A percentile compares a stretch with the other conserved stretches of the same genome.
Evolutionary conservation across 2,329 filamentous ascomycete species (phyloP).

Genomic region (Diplodia mutila): DNA sequence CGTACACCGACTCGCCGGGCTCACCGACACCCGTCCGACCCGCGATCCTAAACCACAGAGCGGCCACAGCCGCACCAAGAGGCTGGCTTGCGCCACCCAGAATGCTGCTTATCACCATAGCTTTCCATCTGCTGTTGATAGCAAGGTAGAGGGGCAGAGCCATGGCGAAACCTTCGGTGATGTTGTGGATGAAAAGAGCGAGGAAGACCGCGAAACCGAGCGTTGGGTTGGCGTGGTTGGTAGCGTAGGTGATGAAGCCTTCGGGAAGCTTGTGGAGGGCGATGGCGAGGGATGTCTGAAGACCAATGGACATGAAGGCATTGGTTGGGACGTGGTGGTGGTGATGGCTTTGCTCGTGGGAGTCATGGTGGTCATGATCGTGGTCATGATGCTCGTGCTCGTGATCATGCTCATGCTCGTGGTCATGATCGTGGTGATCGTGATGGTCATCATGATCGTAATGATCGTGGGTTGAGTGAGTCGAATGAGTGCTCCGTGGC

Average conservation of each 20-base stretch:
- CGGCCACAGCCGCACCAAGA: constrained; percentile 80
- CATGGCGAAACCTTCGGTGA: constrained; percentile 95
- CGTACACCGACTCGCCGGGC: constrained; percentile 66
- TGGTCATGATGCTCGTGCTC: constrained; percentile 23
- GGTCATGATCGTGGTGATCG: constrained; percentile 27
- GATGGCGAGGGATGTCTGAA: constrained; percentile 94
- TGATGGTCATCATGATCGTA: constrained; percentile 26
- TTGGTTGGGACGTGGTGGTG: constrained; percentile 96
- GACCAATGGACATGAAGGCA: constrained; percentile 89
- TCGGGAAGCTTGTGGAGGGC: constrained; percentile 94
- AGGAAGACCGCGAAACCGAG: constrained; percentile 93
- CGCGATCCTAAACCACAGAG: constrained; percentile 80
- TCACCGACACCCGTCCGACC: constrained; percentile 49
- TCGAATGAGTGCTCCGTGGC: constrained; percentile 9
- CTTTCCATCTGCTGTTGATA: constrained; percentile 75
- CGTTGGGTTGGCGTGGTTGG: constrained; percentile 89
- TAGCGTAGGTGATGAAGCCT: constrained; percentile 88
- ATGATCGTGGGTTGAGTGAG: constrained; percentile 5
- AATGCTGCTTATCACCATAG: constrained; percentile 81
- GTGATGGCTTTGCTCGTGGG: constrained; percentile 51
- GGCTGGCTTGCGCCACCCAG: constrained; percentile 89
- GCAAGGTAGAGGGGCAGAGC: constrained; percentile 92
- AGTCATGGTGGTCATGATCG: constrained; percentile 28
- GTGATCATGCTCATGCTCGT: constrained; percentile 25
- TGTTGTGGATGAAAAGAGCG: constrained; percentile 96